Percentiles rank a stretch among this genome's conserved stretches.
Evolutionary conservation across 306 rosid genomes (phyloP).

Genomic region (Quercus robur): DNA sequence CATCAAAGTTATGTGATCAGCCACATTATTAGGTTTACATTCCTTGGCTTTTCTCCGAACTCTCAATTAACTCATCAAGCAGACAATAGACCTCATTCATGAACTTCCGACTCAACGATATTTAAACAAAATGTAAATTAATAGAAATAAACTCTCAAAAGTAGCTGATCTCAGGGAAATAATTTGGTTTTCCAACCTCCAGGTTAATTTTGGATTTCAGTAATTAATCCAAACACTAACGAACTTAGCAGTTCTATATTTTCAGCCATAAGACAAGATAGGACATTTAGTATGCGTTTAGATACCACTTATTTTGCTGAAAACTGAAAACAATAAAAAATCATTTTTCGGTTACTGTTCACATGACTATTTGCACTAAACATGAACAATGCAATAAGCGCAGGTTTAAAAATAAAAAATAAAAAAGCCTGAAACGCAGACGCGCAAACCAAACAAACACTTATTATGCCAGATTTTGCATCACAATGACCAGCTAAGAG

Average conservation of each 20-base stretch:
- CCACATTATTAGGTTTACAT: conserved; percentile 2
- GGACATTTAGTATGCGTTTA: too few species aligned
- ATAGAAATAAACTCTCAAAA: neutral
- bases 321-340: too few species aligned
- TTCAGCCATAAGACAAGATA: neutral
- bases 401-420: too few species aligned
- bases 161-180: neutral
- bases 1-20: conserved; percentile 22
- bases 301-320: too few species aligned
- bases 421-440: too few species aligned
- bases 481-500: neutral
- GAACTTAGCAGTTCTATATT: neutral
- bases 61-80: neutral
- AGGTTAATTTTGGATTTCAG: neutral
- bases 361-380: too few species aligned
- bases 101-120: neutral
- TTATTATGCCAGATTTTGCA: neutral
- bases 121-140: neutral
- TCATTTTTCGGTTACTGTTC: too few species aligned
- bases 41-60: neutral
- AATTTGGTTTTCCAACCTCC: neutral
- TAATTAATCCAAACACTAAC: neutral
- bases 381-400: too few species aligned
- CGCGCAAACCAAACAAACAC: too few species aligned
- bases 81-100: neutral